These are phyloP conservation scores for Neurospora pannonica DNA, from an alignment of 495 filamentous ascomycete genomes.

Conservation along the genomic window DNA sequence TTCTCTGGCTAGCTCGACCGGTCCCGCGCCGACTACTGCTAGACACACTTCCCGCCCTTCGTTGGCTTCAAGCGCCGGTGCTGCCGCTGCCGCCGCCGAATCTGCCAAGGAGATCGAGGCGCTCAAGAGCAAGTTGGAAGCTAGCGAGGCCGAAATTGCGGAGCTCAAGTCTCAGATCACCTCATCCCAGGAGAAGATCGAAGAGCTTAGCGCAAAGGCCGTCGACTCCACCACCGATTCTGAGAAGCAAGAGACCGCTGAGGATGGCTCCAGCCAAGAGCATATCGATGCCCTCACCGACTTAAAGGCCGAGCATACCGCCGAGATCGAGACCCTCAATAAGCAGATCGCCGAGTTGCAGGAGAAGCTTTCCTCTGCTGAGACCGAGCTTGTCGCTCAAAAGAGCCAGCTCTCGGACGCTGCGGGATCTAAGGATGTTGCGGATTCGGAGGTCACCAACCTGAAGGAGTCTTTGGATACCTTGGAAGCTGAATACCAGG, in stretches of 20 bases:
- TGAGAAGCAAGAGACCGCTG: constrained; percentile 8
- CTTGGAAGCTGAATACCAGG: constrained; percentile 29
- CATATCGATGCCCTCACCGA: constrained; percentile 32
- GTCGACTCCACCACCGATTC: constrained; percentile 13
- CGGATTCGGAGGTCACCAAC: constrained; percentile 29
- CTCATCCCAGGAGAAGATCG: constrained; percentile 33
- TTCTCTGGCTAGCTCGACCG: constrained; percentile 26
- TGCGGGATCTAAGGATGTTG: constrained; percentile 25
- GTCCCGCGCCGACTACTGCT: constrained; percentile 9
- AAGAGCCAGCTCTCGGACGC: constrained; percentile 28
- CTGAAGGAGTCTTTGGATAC: constrained; percentile 34
- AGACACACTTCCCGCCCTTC: constrained; percentile 33
- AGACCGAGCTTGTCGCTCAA: constrained; percentile 28
- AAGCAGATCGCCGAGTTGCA: constrained; percentile 32
- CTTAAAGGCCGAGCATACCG: constrained; percentile 37
- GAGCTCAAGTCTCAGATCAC: constrained; percentile 40
- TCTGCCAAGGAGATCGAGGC: constrained; percentile 41
- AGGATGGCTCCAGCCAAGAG: constrained; percentile 25
- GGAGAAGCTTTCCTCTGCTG: constrained; percentile 31
- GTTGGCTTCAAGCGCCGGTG: constrained; percentile 20
- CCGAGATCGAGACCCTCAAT: constrained; percentile 33
- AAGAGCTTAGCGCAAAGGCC: constrained; percentile 30
- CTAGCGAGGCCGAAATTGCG: constrained; percentile 37
- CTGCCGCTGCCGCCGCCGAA: constrained; percentile 23
- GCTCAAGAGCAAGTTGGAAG: constrained; percentile 39